Evolutionary conservation across 2,329 filamentous ascomycete species (phyloP), one percentile per base, ranked within the genome.

Genomic region (Chaetomium globosum): DNA sequence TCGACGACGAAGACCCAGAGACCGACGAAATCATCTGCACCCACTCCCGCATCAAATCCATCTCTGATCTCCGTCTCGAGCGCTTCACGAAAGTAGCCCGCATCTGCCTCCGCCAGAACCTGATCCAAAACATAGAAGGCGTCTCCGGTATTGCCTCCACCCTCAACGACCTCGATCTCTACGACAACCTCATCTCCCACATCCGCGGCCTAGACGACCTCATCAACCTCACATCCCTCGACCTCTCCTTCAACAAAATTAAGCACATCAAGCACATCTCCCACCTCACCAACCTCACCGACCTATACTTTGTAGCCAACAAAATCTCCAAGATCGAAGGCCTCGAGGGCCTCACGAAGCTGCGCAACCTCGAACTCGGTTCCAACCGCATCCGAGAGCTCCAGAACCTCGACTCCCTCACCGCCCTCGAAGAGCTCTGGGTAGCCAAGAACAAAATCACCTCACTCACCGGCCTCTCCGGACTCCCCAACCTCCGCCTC

Each of bases 161-260:
- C 0, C 81, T 99, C 49, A 80, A 86, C 73, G 95, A 99, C 66
- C 85, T 99, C 59, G 95, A 99, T 73, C 85, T 99, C 66, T 99
- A 99, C 81, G 95, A 99, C 79, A 99, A 99, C 77, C 84, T 96
- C 21, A 93, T 99, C 72, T 86, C 88, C 12, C 93, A 96, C 77
- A 87, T 97, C 77, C 88, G 89, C 70, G 91, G 91, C 33, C 84
- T 99, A 54, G 93, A 97, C 61, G 82, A 87, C 54, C 86, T 97
- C 64, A 86, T 83, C 13, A 83, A 90, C 67, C 85, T 99, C 61
- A 92, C 85, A 6, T 89, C 82, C 64, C 86, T 99, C 62, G 95
- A 99, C 76, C 83, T 99, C 59, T 96, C 91, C 77, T 99, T 97
- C 85, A 99, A 99, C 82, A 98, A 98, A 82, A 94, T 99, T 81